A percentile compares a stretch with the other conserved stretches of the same genome.
Evolutionary conservation across 2,329 filamentous ascomycete species (phyloP).

Genomic region (Fusarium sp.): DNA sequence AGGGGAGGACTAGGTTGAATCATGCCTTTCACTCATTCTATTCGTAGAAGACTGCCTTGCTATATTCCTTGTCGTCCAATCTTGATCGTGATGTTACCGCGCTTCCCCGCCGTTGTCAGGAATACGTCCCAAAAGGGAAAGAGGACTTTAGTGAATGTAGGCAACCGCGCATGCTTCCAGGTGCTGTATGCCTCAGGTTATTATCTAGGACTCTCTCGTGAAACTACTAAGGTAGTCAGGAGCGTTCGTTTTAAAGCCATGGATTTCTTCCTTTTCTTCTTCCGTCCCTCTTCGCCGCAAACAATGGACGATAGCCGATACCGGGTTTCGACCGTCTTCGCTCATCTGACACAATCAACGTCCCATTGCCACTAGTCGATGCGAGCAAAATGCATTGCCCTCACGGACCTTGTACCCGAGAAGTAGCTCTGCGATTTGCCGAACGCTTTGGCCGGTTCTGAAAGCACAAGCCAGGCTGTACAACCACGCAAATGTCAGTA

Average conservation of each 20-base stretch:
- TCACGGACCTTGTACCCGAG: conserved; percentile 18
- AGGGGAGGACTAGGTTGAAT: not conserved
- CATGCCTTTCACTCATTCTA: not conserved
- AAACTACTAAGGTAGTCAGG: conserved; percentile 15
- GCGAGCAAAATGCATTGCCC: conserved; percentile 2
- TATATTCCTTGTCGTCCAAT: not conserved
- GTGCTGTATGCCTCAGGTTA: conserved; percentile 40
- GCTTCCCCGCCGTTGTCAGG: not conserved
- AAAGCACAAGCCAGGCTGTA: not conserved
- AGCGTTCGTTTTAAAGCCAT: conserved; percentile 1
- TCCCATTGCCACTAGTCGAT: conserved; percentile 24
- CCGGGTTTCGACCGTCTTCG: not conserved
- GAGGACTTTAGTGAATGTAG: conserved; percentile 37
- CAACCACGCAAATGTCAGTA: not conserved
- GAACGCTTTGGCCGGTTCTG: not conserved
- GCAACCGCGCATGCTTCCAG: conserved; percentile 25
- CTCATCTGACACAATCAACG: conserved; percentile 5
- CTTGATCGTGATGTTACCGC: not conserved
- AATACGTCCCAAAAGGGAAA: conserved; percentile 42
- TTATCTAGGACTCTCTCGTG: conserved; percentile 33
- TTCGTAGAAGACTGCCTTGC: not conserved
- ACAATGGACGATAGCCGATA: not conserved
- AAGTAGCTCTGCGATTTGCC: not conserved
- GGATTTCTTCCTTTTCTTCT: conserved; percentile 2
- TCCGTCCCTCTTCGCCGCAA: not conserved